These are phyloP conservation scores for Colletotrichum tofieldiae DNA, from an alignment of 2,329 filamentous ascomycete genomes.

Conservation along the genomic window DNA sequence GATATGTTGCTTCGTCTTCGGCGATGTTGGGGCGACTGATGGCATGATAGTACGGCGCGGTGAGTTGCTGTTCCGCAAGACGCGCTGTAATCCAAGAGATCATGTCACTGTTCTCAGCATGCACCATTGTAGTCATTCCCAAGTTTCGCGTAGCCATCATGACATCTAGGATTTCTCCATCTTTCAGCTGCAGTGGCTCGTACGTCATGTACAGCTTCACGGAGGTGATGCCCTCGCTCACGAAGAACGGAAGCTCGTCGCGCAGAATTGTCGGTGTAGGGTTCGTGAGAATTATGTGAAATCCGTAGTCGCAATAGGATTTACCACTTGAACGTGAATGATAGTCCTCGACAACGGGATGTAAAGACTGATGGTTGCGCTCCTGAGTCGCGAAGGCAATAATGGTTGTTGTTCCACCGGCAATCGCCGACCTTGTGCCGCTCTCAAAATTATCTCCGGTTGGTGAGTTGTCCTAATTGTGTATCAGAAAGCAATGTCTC, in stretches of 20 bases:
- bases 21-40: constrained; percentile 64
- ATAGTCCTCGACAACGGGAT: constrained; percentile 63
- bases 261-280: constrained; percentile 58
- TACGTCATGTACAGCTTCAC: constrained; percentile 71
- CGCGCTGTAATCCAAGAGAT: constrained; percentile 69
- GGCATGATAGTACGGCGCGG: constrained; percentile 67
- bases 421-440: constrained; percentile 69
- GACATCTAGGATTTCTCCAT: constrained; percentile 66
- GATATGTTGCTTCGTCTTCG: constrained; percentile 67
- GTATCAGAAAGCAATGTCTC: constrained; percentile 48
- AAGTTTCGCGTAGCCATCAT: constrained; percentile 59
- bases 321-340: constrained; percentile 60
- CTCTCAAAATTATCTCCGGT: constrained; percentile 53
- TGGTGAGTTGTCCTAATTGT: constrained; percentile 22
- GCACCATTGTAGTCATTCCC: constrained; percentile 63
- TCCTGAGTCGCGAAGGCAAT: constrained; percentile 71
- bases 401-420: constrained; percentile 72
- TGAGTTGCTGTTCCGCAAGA: constrained; percentile 63
- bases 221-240: constrained; percentile 60
- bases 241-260: constrained; percentile 52
- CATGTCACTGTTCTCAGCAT: constrained; percentile 69
- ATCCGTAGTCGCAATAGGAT: constrained; percentile 71
- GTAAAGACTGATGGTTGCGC: constrained; percentile 61
- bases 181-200: constrained; percentile 63
- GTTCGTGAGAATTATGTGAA: constrained; percentile 67